A percentile compares a stretch with the other conserved stretches of the same genome.
Conservation (phyloP, 2,329 filamentous ascomycete genomes). For the Akanthomyces dipterigenus region DNA sequence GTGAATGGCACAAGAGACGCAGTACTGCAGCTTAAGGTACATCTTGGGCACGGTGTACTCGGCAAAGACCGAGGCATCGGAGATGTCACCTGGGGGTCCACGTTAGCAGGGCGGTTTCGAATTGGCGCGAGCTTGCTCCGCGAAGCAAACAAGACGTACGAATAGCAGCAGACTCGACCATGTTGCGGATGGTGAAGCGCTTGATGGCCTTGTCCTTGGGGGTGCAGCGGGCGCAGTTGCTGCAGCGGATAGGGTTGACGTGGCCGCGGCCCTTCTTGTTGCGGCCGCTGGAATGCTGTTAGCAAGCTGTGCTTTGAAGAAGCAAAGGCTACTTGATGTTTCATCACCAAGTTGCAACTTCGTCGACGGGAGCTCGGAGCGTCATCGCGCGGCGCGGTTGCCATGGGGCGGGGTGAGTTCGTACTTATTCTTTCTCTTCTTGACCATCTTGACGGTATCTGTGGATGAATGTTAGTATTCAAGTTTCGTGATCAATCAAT, state of each 20-base stretch:
- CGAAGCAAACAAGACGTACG: constrained; percentile 59
- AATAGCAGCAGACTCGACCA: constrained; percentile 99
- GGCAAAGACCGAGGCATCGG: constrained; percentile 96
- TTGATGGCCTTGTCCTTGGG: constrained; percentile 99
- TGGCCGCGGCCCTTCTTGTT: constrained; percentile 99
- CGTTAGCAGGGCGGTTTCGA: constrained; percentile 11
- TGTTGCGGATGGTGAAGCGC: constrained; percentile 99
- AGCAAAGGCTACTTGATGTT: neutral
- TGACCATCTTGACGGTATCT: constrained; percentile 61
- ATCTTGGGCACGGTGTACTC: constrained; percentile 99
- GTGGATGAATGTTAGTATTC: constrained; percentile 25
- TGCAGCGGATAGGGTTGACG: constrained; percentile 93
- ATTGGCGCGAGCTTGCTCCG: neutral
- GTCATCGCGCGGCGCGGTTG: neutral
- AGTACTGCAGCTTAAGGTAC: constrained; percentile 99
- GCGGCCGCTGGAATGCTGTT: constrained; percentile 62
- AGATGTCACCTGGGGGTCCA: constrained; percentile 82
- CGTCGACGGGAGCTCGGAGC: neutral
- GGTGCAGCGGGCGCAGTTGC: constrained; percentile 73
- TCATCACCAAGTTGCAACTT: neutral
- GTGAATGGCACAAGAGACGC: constrained; percentile 99
- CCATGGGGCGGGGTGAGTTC: constrained; percentile 21
- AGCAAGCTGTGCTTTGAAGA: constrained; percentile 12
- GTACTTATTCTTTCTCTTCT: constrained; percentile 67
- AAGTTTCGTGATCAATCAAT: constrained; percentile 17